Evolutionary conservation across 805 yeast species (phyloP).

Genomic region (Dipodascus geniculatus): DNA sequence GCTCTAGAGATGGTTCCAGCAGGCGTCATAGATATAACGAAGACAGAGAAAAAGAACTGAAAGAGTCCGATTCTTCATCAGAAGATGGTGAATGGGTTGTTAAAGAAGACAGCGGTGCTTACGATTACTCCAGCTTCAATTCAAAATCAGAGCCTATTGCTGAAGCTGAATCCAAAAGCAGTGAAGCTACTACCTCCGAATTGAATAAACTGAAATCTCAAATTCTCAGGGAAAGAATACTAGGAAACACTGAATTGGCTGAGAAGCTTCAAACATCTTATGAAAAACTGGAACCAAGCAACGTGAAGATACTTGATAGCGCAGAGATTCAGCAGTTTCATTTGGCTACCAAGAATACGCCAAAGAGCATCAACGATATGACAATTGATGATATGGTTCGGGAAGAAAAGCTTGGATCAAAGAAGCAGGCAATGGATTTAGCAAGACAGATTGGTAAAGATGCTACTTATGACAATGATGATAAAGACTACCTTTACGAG

Average conservation of each 20-base stretch:
- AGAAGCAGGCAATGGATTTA: conserved; percentile 12
- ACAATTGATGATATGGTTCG: neutral
- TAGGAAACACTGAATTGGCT: neutral
- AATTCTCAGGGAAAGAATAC: neutral
- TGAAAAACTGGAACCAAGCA: neutral
- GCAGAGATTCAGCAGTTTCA: neutral
- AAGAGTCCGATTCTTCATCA: too few relatives aligned
- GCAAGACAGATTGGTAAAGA: conserved; percentile 29
- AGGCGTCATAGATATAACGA: too few relatives aligned
- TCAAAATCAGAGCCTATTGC: neutral
- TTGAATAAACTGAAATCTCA: neutral
- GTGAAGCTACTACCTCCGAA: too few relatives aligned
- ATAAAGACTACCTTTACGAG: conserved; percentile 33
- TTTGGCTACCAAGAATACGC: neutral
- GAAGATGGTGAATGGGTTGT: conserved; percentile 8
- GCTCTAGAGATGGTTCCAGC: too few relatives aligned
- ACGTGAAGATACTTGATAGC: neutral
- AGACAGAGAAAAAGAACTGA: too few relatives aligned
- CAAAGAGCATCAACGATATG: neutral
- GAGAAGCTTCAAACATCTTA: neutral
- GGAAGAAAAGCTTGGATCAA: neutral
- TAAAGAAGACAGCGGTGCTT: conserved; percentile 3
- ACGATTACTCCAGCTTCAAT: neutral
- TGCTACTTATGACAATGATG: conserved; percentile 27
- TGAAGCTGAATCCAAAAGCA: too few relatives aligned